Base-by-base conservation (phyloP, 352 stramenopile species). In the Achlya hypogyna region DNA sequence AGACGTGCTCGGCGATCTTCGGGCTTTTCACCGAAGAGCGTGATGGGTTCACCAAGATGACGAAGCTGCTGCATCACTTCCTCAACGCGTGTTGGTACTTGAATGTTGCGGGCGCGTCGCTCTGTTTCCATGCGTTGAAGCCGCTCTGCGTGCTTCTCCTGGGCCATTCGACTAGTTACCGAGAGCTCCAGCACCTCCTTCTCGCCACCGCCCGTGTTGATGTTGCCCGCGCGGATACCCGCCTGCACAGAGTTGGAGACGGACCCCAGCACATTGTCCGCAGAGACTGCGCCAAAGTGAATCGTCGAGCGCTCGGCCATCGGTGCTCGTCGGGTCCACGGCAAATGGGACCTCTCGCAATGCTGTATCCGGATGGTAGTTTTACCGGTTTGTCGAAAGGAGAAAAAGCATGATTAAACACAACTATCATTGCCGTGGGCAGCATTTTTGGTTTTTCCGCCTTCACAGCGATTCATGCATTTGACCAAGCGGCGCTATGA, bases 11-110 rank as follows among this genome's bases (percentile, higher is more conserved):
- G 88, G 23, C 97, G 88, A 74, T 98, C 95, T 1, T 92, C 95
- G 10, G 91, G 83, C 38, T 96, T 87, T 72, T 99, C 96, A 27
- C 95, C 96, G 75, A 99, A 99, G 14, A 99, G 78, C 68, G 93
- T 96, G 29, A 98, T 85, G 20, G 96, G 96, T 34, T 98, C 78
- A 4, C 93, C 87, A 42, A 98, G 73, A 69, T 87, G 75, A 22
- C 96, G 92, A 58, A 99, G 76, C 12, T 84, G 79, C 35, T 79
- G 71, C 27, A 96, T 86, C 22, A 99, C 92, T 63, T 98, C 87
- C 16, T 94, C 78, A 1, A 91, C 81, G 35, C 88, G 87, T 4
- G 96, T 99, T 25, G 96, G 96, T 20, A 99, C 96, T 42, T 88
- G 81, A 27, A 98, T 92, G 40, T 81, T 84, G 29, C 92, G 76